Conservation (phyloP, 495 filamentous ascomycete genomes). For the Sabuloglossum arenarium region DNA sequence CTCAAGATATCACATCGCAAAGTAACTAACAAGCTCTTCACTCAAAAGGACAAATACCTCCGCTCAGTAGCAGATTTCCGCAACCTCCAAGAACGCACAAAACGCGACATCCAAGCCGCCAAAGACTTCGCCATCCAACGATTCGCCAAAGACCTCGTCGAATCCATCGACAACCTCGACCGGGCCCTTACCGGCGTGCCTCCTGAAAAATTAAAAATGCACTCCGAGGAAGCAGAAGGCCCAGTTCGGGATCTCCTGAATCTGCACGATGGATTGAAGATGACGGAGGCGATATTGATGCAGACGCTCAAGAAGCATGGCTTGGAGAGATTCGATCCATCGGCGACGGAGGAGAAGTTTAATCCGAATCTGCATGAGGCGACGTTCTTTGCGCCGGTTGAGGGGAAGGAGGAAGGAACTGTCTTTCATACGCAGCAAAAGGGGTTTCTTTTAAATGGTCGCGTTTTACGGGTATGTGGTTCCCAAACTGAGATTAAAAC, state of each 20-base stretch:
- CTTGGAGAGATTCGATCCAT: conserved; percentile 63
- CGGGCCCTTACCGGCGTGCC: conserved; percentile 69
- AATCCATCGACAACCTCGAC: conserved; percentile 68
- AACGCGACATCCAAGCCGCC: conserved; percentile 69
- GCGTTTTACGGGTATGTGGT: conserved; percentile 45
- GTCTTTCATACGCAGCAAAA: conserved; percentile 90
- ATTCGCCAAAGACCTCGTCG: conserved; percentile 87
- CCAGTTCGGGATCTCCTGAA: conserved; percentile 41
- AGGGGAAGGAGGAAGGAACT: conserved; percentile 68
- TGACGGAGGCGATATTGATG: conserved; percentile 84
- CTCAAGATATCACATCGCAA: no score
- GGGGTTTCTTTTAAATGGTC: conserved; percentile 79
- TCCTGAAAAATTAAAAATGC: conserved; percentile 35
- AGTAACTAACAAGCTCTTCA: no score
- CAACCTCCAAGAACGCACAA: conserved; percentile 87
- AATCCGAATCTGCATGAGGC: conserved; percentile 94
- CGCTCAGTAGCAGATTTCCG: conserved; percentile 89
- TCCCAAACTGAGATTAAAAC: conserved; percentile 3
- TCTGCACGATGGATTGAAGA: conserved; percentile 73
- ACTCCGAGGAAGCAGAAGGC: conserved; percentile 17
- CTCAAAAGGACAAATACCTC: conserved; percentile 67
- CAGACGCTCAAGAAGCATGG: conserved; percentile 83
- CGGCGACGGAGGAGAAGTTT: conserved; percentile 49
- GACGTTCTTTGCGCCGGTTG: conserved; percentile 71
- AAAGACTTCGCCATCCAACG: conserved; percentile 85